Base-by-base conservation (phyloP, 1,139 yeast genomes). In the Eremothecium sinecaudum region DNA sequence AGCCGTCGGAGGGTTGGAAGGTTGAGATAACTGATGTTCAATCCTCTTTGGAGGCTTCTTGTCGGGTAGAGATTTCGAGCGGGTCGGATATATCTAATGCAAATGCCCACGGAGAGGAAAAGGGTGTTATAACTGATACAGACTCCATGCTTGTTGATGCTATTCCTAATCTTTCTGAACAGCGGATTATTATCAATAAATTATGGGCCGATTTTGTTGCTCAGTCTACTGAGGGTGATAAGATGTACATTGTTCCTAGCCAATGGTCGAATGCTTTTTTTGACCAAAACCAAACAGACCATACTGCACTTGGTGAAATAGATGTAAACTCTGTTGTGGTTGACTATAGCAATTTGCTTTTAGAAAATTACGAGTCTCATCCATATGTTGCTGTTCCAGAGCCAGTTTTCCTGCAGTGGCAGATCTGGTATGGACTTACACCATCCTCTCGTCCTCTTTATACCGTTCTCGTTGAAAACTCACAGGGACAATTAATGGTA, bases 361-460 rank as follows among this genome's bases (percentile, higher is more conserved):
- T 63, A 31, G 54, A 48, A 20, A 62, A 60, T 30, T 50, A 45
- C 28, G 42, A 47, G 4, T 34, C 36, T 10, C 35, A 42, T 26
- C 64, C 66, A 2, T 53, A 61, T 33, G 33, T 46, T 4, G 47
- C 63, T 5, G 52, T 75, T 1, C 59, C 71, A 0, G 64, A 66
- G 2, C 51, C 55, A 2, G 63, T 66, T 2, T 77, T 71, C 46
- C 48, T 61, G 2, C 47, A 62, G 36, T 53, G 78, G 11, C 51
- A 53, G 1, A 61, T 63, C 18, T 73, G 79, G 78, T 76, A 75
- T 52, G 81, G 79, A 0, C 33, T 69, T 11, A 45, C 56, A 2
- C 66, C 67, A 0, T 43, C 48, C 4, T 58, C 64, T 4, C 50
- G 50, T 5, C 73, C 79, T 0, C 64, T 76, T 1, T 49, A 62